Evolutionary conservation across 192 early-diverging fungal genomes (phyloP), one percentile per base, ranked within the genome.

Genomic region (Chytriomyces sp.): DNA sequence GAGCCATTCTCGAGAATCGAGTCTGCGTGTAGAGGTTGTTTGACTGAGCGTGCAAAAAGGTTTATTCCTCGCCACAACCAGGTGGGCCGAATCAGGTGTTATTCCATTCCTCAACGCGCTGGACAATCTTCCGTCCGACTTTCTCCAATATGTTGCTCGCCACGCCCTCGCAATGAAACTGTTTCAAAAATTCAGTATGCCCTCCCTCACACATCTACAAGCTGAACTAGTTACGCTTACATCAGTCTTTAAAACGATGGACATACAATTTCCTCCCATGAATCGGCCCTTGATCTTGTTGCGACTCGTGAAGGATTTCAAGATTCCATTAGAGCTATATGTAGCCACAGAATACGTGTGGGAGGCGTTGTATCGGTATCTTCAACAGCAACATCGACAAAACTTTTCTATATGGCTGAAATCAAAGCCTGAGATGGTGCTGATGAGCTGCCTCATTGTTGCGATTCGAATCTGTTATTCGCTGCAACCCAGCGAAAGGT

Each of bases 101-200:
- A 68, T 68, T 37, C 65, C 65, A 6, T 68, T 33, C 49, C 7
- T 68, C 14, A 68, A 68, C 37, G 65, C 65, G 6, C 54, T 68
- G 3, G 65, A 68, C 52, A 55, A 4, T 14, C 52, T 68, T 55
- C 65, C 65, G 12, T n/a, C 44, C 33, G 65, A 68, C 19, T 68
- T 55, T 34, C 26, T 68, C 12, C 52, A 22, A 8, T 25, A 32
- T 37, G 65, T 68, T 5, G 39, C 62, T 6, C 62, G 62, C 37
- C 37, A 64, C 36, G 14, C 39, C 25, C 62, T 64, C 28, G 37
- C 62, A 17, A 14, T 64, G 2, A 39, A 44, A 25, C 62, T 64
- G 19, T 64, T 64, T 38, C 37, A 30, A 22, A 64, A 64, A 41
- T 41, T n/a, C 6, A 12, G 12, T n/a, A 26, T 64, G n/a, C 62